Evolutionary conservation across 2,329 filamentous ascomycete genomes (phyloP).

Genomic region (Aureobasidium melanogenum): DNA sequence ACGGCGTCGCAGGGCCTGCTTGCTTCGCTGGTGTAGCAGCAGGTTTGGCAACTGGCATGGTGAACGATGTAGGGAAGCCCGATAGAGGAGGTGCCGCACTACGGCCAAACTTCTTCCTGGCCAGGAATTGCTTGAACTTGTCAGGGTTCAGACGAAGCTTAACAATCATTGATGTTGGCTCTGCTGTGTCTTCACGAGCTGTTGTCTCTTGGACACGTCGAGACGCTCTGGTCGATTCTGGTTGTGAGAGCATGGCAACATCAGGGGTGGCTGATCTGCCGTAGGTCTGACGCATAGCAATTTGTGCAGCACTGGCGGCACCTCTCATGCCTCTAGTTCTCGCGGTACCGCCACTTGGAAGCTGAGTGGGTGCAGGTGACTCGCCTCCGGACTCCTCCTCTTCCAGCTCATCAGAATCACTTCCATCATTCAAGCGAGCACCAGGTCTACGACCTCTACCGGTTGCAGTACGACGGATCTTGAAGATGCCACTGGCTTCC

Average conservation of each 20-base stretch:
- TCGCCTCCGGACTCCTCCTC: constrained; percentile 82
- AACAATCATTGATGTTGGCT: constrained; percentile 67
- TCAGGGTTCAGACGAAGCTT: constrained; percentile 65
- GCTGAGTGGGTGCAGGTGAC: constrained; percentile 65
- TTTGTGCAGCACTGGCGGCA: constrained; percentile 76
- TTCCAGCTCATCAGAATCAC: constrained; percentile 81
- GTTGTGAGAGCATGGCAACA: constrained; percentile 53
- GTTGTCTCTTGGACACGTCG: constrained; percentile 48
- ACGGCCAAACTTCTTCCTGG: constrained; percentile 41
- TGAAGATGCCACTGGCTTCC: constrained; percentile 82
- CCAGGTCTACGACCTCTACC: constrained; percentile 46
- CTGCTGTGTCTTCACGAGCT: constrained; percentile 71
- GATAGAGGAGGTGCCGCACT: constrained; percentile 19
- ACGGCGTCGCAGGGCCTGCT: constrained; percentile 8
- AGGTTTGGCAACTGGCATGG: constrained; percentile 36
- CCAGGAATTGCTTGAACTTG: constrained; percentile 59
- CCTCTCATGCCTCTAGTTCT: constrained; percentile 83
- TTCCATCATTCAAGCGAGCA: constrained; percentile 46
- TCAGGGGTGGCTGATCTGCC: constrained; percentile 88
- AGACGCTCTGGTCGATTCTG: constrained; percentile 57
- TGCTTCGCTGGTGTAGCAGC: constrained; percentile 37
- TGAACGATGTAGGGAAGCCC: constrained; percentile 35
- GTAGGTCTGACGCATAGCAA: constrained; percentile 66
- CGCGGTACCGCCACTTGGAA: constrained; percentile 57
- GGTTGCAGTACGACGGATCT: constrained; percentile 41